These are phyloP conservation scores for Vigna angularis DNA, from an alignment of 306 rosid species.

Conservation along the genomic window DNA sequence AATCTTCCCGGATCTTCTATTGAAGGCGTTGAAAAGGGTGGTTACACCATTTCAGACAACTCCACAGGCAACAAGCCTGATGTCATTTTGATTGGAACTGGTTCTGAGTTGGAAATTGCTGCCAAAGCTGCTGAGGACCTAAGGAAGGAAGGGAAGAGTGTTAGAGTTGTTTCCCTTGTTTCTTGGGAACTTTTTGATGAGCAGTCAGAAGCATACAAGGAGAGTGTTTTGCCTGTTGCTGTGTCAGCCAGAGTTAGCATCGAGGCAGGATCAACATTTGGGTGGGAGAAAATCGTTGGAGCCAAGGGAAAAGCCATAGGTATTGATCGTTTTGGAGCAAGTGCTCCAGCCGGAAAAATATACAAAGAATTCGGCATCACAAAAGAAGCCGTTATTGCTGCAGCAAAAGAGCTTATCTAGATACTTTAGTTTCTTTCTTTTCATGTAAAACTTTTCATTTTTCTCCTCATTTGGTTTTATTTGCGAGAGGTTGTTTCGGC, in stretches of 20 bases:
- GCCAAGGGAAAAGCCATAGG: constrained; percentile 89
- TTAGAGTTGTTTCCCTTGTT: constrained; percentile 87
- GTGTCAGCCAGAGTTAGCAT: constrained; percentile 98
- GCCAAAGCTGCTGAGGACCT: constrained; percentile 89
- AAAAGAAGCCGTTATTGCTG: constrained; percentile 92
- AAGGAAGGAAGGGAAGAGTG: constrained; percentile 91
- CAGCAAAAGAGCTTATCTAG: constrained; percentile 70
- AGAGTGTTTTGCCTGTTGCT: constrained; percentile 84
- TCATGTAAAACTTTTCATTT: constrained; percentile 39
- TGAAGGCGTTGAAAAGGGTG: constrained; percentile 94
- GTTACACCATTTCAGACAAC: constrained; percentile 85
- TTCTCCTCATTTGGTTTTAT: constrained; percentile 23
- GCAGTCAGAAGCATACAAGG: constrained; percentile 92
- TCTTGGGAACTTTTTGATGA: constrained; percentile 95
- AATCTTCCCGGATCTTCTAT: constrained; percentile 84
- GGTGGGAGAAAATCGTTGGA: constrained; percentile 90
- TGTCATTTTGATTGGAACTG: constrained; percentile 91
- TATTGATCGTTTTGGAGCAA: constrained; percentile 91
- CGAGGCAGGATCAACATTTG: constrained; percentile 96
- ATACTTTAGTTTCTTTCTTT: constrained; percentile 32
- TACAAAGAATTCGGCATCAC: constrained; percentile 94
- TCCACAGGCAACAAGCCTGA: constrained; percentile 94
- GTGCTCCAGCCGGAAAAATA: constrained; percentile 93
- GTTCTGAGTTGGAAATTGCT: constrained; percentile 95
- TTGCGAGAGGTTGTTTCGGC: background rate